Base-by-base conservation (phyloP, 306 rosid genomes). In the Alnus rubra region DNA sequence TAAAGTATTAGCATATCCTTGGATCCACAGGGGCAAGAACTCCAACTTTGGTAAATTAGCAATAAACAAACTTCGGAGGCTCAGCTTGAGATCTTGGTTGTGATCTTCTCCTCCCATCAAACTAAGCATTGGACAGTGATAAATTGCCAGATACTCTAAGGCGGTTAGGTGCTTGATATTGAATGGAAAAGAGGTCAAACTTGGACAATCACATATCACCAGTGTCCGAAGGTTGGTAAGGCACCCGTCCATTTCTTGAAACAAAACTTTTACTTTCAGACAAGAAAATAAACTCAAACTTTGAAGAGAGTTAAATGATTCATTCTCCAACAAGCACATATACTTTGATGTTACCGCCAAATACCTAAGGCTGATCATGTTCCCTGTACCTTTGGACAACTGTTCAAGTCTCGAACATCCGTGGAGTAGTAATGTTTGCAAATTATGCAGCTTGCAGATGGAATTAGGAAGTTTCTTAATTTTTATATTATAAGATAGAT, bases 1-100 rank as follows among this genome's bases (percentile, higher is more conserved):
- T 48, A 82, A 71, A n/a, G 85, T 82, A 35, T 77, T 2, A 11
- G 18, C 11, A 12, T 79, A 78, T 16, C 68, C 75, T 47, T 35
- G 79, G 60, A 87, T 77, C 88, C 85, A 84, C 0, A 15, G 12
- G 28, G 87, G 88, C 63, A 87, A 47, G 5, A 30, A 65, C 14
- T 28, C 62, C 28, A 28, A 39, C 69, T 62, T 4, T 0, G 74
- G 47, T 2, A 79, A 28, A 48, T 50, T 6, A 0, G 0, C 0
- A 18, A 81, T n/a, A 9, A 2, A 1, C 13, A 79, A 35, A 5
- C 13, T 19, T 23, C 53, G 48, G n/a, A 82, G 73, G 58, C 63
- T 73, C 78, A 35, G 9, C 19, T 5, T 3, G 49, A 58, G 71
- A 15, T 30, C 62, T 11, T 0, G 69, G 9, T 45, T 55, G 28